These are phyloP conservation scores for Nicotiana rustica DNA, from an alignment of 305 asterid genomes.

Conservation along the genomic window DNA sequence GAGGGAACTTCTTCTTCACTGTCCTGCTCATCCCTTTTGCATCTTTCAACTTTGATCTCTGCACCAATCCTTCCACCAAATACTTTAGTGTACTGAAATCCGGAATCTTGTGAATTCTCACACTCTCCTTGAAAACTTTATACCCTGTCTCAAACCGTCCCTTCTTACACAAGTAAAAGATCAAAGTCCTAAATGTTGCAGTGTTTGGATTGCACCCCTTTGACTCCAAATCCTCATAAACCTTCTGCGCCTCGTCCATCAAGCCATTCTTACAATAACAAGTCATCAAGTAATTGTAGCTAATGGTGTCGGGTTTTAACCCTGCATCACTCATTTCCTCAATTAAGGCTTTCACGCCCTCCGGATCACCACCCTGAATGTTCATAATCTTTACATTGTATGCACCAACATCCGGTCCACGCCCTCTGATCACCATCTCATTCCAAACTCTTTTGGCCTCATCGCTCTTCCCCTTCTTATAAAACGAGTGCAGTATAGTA, in stretches of 20 bases:
- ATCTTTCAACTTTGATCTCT: slow-evolving; percentile 51
- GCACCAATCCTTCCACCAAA: slow-evolving; percentile 66
- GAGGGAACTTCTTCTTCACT: slow-evolving; percentile 70
- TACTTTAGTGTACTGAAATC: slow-evolving; percentile 75
- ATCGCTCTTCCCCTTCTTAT: slow-evolving; percentile 54
- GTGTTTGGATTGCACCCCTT: slow-evolving; percentile 66
- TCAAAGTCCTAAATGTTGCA: slow-evolving; percentile 69
- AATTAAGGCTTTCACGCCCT: slow-evolving; percentile 56
- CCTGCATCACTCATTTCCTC: slow-evolving; percentile 67
- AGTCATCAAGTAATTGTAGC: slow-evolving; percentile 74
- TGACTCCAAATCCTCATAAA: slow-evolving; percentile 55
- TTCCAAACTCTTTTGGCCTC: slow-evolving; percentile 78
- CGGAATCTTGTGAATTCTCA: slow-evolving; percentile 63
- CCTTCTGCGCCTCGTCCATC: slow-evolving; percentile 78
- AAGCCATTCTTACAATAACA: slow-evolving; percentile 62
- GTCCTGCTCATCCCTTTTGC: slow-evolving; percentile 67
- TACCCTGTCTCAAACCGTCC: slow-evolving; percentile 62
- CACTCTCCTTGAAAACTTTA: slow-evolving; percentile 75
- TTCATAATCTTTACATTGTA: slow-evolving; percentile 72
- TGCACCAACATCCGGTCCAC: slow-evolving; percentile 61
- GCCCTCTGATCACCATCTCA: slow-evolving; percentile 61
- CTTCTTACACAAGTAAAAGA: slow-evolving; percentile 62
- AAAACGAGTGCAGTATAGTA: slow-evolving; percentile 62
- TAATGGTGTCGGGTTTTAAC: slow-evolving; percentile 62
- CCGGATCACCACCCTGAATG: slow-evolving; percentile 54